These are phyloP conservation scores for Leucosporidium creatinivorum DNA, from an alignment of 768 basidiomycete species.

Conservation along the genomic window DNA sequence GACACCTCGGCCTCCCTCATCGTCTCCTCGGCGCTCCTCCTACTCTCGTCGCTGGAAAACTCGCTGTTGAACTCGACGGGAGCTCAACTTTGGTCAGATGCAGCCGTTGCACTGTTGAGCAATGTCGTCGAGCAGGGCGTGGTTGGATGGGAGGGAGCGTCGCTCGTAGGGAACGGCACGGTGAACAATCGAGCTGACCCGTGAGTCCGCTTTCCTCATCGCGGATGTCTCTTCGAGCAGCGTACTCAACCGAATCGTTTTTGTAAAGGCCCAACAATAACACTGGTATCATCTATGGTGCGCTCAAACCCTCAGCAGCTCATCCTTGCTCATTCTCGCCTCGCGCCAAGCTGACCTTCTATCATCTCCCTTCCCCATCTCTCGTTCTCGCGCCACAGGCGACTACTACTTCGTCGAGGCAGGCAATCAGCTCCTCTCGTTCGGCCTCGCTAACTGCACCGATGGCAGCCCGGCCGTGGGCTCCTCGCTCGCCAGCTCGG, in stretches of 20 bases:
- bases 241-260: no score
- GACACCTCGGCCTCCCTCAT: slow-evolving; percentile 11
- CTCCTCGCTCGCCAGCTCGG: not conserved
- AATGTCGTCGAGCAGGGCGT: not conserved
- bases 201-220: not conserved
- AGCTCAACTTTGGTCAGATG: slow-evolving; percentile 17
- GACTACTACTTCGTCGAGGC: slow-evolving; percentile 9
- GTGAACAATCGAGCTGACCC: slow-evolving; percentile 8
- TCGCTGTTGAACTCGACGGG: slow-evolving; percentile 86
- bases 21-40: slow-evolving; percentile 5
- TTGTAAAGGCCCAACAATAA: slow-evolving; percentile 9
- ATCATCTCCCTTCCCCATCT: no score
- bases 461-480: not conserved
- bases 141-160: not conserved
- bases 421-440: slow-evolving; percentile 7
- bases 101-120: not conserved
- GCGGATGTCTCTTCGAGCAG: no score
- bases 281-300: slow-evolving; percentile 2
- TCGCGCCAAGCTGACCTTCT: no score
- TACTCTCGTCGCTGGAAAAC: slow-evolving; percentile 68
- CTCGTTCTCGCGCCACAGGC: not conserved
- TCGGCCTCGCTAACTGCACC: slow-evolving; percentile 16
- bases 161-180: slow-evolving; percentile 8
- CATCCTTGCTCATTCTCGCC: no score
- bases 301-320: no score